These are phyloP conservation scores for Akanthomyces dipterigenus DNA, from an alignment of 2,329 filamentous ascomycete species.

Conservation along the genomic window DNA sequence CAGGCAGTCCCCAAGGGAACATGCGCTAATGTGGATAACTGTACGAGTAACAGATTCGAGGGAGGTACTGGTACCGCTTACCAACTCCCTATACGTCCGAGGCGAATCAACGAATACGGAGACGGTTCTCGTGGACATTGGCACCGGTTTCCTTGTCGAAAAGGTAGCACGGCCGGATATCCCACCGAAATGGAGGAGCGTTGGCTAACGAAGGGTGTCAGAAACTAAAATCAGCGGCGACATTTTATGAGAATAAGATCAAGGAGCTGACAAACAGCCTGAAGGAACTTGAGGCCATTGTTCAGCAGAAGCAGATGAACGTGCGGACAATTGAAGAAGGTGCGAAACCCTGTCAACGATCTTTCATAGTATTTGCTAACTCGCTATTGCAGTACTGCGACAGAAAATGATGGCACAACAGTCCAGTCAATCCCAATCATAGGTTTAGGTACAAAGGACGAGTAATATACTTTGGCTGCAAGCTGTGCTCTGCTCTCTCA, in stretches of 20 bases:
- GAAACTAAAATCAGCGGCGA: constrained; percentile 45
- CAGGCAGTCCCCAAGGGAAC: not conserved
- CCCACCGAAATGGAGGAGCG: not conserved
- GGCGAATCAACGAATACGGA: constrained; percentile 69
- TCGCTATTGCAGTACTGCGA: constrained; percentile 26
- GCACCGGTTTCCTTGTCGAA: constrained; percentile 91
- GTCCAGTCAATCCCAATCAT: constrained; percentile 12
- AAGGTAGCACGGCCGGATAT: constrained; percentile 49
- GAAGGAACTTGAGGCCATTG: constrained; percentile 50
- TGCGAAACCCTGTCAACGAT: constrained; percentile 26
- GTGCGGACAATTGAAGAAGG: constrained; percentile 84
- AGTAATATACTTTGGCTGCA: not conserved
- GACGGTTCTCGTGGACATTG: constrained; percentile 82
- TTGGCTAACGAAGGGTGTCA: constrained; percentile 19
- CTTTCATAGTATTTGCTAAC: constrained; percentile 3
- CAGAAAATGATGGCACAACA: constrained; percentile 28
- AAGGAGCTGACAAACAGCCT: constrained; percentile 46
- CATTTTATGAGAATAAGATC: constrained; percentile 52
- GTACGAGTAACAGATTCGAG: constrained; percentile 29
- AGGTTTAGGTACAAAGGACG: not conserved
- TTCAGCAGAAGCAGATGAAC: constrained; percentile 72
- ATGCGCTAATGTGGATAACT: not conserved
- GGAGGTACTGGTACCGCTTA: constrained; percentile 82
- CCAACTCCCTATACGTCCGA: constrained; percentile 88
- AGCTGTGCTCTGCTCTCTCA: not conserved